Base-by-base conservation (phyloP, 805 yeast species). In the Ogataea degrootiae region DNA sequence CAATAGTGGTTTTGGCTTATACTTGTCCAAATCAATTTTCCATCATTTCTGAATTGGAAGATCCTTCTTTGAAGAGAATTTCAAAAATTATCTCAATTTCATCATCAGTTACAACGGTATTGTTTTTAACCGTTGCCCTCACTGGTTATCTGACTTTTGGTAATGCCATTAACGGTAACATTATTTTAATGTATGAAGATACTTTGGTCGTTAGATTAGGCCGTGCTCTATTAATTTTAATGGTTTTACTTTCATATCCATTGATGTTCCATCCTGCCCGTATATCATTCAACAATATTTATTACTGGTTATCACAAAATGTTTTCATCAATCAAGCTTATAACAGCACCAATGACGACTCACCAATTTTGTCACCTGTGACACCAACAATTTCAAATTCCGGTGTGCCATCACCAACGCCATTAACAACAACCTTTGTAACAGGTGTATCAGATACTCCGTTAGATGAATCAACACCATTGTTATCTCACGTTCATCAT, bases 1-100 rank as follows among this genome's bases (percentile, higher is more conserved):
- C 87, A 23, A 83, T 87, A 47, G 76, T 86, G 35, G 83, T 87
- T 14, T 83, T 87, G 65, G 94, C 95, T 1, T 87, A 77, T 64
- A 85, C 92, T 0, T 89, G 94, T 43, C 92, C 87, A 68, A 87
- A 85, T 65, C 79, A 86, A 73, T 85, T 83, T 61, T 82, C 89
- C 9, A 84, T 87, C 44, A 77, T 83, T 58, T 82, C 84, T 58
- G 96, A 87, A 63, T 69, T 85, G 52, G 67, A 76, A 37, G 75
- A 79, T 53, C 76, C 79, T 42, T 66, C 77, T 3, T 66, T 82
- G 49, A 59, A 72, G 22, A 79, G 81, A 48, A 68, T 79, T 2
- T 50, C 69, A 4, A 61, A 54, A 26, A 77, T 84, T 29, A 69
- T 77, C 16, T 59, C 64, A 19, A 47, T 68, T 16, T 73, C 91